Evolutionary conservation across 169 alveolate species (phyloP).

Genomic region (Plasmodium inui): DNA sequence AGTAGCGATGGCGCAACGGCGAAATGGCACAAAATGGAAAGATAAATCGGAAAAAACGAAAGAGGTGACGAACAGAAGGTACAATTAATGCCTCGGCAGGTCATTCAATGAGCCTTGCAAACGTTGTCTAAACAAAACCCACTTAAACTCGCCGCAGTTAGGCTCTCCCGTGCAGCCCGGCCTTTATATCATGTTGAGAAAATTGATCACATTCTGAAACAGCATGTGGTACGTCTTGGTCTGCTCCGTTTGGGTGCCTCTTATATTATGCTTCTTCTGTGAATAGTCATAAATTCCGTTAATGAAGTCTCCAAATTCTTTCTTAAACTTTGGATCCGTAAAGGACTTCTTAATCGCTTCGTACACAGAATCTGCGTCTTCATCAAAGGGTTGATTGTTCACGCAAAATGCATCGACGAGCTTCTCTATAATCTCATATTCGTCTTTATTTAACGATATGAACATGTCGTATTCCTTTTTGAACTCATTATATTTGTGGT

Average conservation of each 20-base stretch:
- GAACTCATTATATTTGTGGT: constrained; percentile 10
- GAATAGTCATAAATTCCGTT: constrained; percentile 3
- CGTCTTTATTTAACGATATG: neutral
- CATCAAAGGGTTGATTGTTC: neutral
- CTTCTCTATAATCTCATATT: constrained; percentile 25
- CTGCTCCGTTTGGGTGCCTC: neutral
- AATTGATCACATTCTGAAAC: constrained; percentile 6
- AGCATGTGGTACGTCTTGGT: neutral
- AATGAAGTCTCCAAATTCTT: neutral
- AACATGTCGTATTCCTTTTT: constrained; percentile 22
- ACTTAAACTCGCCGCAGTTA: neutral
- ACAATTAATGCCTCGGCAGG: neutral
- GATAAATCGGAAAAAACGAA: neutral
- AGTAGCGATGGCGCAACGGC: neutral
- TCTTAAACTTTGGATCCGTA: neutral
- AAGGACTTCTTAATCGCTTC: constrained; percentile 25
- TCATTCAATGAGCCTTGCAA: neutral
- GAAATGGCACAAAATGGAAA: neutral
- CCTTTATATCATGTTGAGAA: neutral
- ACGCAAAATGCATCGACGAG: constrained; percentile 9
- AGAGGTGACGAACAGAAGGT: neutral
- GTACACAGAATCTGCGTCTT: constrained; percentile 10
- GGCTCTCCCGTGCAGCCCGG: neutral
- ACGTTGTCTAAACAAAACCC: too few relatives aligned
- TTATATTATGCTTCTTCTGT: neutral